Base-by-base conservation (phyloP, 352 stramenopile species). In the Globisporangium middletonii region DNA sequence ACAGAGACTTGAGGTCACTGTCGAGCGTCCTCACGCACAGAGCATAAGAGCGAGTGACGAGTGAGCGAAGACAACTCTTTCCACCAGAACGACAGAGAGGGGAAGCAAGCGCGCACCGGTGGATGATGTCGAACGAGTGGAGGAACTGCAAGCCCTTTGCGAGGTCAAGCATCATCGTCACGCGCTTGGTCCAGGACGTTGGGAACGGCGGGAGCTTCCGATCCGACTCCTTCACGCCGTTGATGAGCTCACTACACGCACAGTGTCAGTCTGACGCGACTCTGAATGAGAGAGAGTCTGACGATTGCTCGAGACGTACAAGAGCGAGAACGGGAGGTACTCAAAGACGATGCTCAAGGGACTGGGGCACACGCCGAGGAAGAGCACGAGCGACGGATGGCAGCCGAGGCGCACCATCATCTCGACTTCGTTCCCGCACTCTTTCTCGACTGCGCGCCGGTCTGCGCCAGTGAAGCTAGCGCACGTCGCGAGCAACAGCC, bases 1-100 rank as follows among this genome's bases (percentile, higher is more conserved):
- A 92, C 83, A 92, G 41, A 16, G 83, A 92, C 63, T 92, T 92
- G 55, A 92, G 62, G 53, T 92, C 83, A 48, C 79, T 90, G 45
- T 8, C 26, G 27, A 47, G 12, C 16, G n/a, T 18, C 13, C 27
- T n/a, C 26, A 35, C n/a, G 30, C 26, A 26, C 44, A 12, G n/a
- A 42, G 23, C 8, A 26, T 12, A 13, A n/a, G 26, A 49, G 18
- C 13, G 30, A 19, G 11, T 23, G 23, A 23, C 23, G 23, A 23
- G 23, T 23, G 23, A 23, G 23, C 23, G 57, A 5, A 23, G n/a
- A 3, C 8, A 19, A 33, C 15, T 45, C 2, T 1, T 47, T 35
- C n/a, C 9, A 18, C 48, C 15, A 38, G 27, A 48, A 15, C 7
- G 33, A 19, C 16, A 46, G 0, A 33, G 8, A 3, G 38, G 46